Conservation (phyloP, 495 filamentous ascomycete species). For the Stereocaulon alpinum region DNA sequence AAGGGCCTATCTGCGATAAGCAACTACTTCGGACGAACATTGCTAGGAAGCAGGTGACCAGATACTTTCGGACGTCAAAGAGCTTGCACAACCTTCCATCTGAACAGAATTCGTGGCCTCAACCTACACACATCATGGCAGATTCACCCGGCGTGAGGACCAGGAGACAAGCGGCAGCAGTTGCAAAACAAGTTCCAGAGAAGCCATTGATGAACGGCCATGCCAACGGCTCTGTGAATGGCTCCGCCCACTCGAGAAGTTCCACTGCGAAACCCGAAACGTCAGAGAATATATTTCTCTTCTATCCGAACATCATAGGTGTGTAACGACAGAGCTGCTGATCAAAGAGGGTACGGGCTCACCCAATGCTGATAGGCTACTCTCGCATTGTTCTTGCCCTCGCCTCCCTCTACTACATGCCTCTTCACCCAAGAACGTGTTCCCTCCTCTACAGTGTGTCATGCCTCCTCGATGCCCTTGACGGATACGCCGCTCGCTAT, state of each 20-base stretch:
- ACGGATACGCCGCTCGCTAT: slow-evolving; percentile 47
- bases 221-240: slow-evolving; percentile 18
- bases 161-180: slow-evolving; percentile 15
- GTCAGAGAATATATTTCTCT: slow-evolving; percentile 88
- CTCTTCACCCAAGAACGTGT: slow-evolving; percentile 89
- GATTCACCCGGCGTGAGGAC: slow-evolving; percentile 11
- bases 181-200: slow-evolving; percentile 8
- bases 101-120: not conserved
- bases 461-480: slow-evolving; percentile 87
- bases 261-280: slow-evolving; percentile 22
- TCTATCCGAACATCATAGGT: slow-evolving; percentile 92
- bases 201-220: slow-evolving; percentile 11
- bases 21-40: not conserved
- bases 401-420: slow-evolving; percentile 96
- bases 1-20: not conserved
- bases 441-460: slow-evolving; percentile 83
- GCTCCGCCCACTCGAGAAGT: slow-evolving; percentile 3
- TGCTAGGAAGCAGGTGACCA: too few species aligned
- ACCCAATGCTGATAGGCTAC: slow-evolving; percentile 54
- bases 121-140: not conserved
- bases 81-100: not conserved
- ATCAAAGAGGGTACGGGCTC: not conserved
- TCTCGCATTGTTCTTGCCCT: slow-evolving; percentile 77
- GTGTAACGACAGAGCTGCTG: slow-evolving; percentile 22
- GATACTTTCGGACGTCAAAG: not conserved